Base-by-base conservation (phyloP, 2,329 filamentous ascomycete genomes). In the Penicillium sp. region DNA sequence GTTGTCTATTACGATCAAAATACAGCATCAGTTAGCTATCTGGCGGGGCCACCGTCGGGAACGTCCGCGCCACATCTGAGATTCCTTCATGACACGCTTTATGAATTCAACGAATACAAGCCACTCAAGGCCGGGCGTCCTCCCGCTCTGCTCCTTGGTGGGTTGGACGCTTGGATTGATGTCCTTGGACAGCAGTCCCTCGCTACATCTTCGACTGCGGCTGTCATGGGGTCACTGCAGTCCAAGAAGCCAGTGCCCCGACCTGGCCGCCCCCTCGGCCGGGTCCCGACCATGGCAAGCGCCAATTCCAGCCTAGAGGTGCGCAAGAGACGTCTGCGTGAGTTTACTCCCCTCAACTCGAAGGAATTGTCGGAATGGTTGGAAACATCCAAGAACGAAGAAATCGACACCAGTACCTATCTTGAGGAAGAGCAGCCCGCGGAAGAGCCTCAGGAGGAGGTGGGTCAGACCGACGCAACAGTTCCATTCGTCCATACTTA, bases 1-100 rank as follows among this genome's bases (percentile, higher is more conserved):
- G 79, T 98, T 9, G 87, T 98, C 0, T 93, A 94, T 60, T 95
- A 97, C 65, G 89, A 98, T 65, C 79, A 91, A 55, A 69, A 65
- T 11, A 83, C 80, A 51, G 77, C 64, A 75, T 87, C 61, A 47
- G 78, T 68, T 55, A 73, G 53, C 58, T 94, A 77, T 58, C 69
- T 79, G 46, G 57, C 69, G 67, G 62, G 77, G 68, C 66, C 71
- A 60, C 61, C 69, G 20, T 68, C 65, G 40, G 69, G 64, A 29
- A 73, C 70, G 14, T 74, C 69, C 41, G 69, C 73, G 20, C 72
- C 75, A 18, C 79, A 82, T n/a, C 68, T 96, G 16, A 76, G 83
- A 54, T 83, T 83, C 13, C 74, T 98, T 10, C 82, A 86, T 60
- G 84, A 89, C 52, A 89, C 91, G 0, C 73, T 98, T 3, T 82